Evolutionary conservation across 306 rosid species (phyloP).

Genomic region (Cicer chorassanicum): DNA sequence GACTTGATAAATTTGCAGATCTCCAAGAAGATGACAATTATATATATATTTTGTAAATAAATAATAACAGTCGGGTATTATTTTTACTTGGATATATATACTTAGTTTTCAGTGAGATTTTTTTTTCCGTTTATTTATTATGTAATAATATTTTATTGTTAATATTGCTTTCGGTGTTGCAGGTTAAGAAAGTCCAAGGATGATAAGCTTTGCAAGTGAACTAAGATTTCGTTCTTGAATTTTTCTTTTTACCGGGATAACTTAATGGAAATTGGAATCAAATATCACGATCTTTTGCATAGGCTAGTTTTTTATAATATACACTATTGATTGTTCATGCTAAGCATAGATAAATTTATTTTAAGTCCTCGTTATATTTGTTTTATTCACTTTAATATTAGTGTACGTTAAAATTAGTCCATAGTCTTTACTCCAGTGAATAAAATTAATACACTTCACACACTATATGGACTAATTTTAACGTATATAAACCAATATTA

Average conservation of each 20-base stretch:
- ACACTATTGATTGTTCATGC: not conserved
- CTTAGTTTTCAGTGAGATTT: too few species aligned
- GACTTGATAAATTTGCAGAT: too few species aligned
- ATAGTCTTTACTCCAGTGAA: not conserved
- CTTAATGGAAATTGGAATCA: not conserved
- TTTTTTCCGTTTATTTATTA: not conserved
- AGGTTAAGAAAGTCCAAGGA: slow-evolving; percentile 24
- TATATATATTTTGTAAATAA: too few species aligned
- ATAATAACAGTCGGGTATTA: too few species aligned
- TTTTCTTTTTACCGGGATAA: not conserved
- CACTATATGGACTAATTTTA: too few species aligned
- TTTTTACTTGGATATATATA: too few species aligned
- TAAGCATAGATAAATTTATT: not conserved
- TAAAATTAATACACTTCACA: too few species aligned
- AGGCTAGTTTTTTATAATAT: not conserved
- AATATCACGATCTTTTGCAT: not conserved
- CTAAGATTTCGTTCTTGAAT: not conserved
- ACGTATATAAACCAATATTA: too few species aligned
- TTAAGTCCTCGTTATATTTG: not conserved
- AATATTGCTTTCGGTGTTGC: not conserved
- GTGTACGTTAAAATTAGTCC: not conserved
- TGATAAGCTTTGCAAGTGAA: not conserved
- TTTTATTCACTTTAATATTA: too few species aligned
- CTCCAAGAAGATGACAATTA: too few species aligned
- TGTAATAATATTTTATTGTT: not conserved